Percentiles rank a stretch among this genome's conserved stretches.
These are phyloP conservation scores for Fusarium sulawesiense DNA, from an alignment of 2,329 filamentous ascomycete genomes.

Conservation along the genomic window DNA sequence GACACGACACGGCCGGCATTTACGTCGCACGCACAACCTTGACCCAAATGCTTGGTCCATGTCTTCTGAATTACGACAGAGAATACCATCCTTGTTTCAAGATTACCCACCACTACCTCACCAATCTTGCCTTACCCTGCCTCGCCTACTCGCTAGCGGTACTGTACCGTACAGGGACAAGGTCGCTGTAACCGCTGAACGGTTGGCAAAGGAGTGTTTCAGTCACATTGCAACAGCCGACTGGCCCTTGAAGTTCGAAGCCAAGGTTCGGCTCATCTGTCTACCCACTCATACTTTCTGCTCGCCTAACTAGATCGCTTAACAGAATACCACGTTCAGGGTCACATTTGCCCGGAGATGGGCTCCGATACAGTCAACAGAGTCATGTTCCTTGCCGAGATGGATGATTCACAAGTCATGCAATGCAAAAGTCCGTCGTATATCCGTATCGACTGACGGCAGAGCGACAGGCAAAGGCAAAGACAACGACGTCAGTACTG, in stretches of 20 bases:
- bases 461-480: not conserved
- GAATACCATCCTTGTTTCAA: constrained; percentile 25
- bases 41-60: constrained; percentile 16
- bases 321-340: constrained; percentile 11
- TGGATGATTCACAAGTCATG: constrained; percentile 16
- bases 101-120: not conserved
- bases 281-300: not conserved
- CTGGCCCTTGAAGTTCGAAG: not conserved
- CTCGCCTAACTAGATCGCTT: constrained; percentile 9
- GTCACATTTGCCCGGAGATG: constrained; percentile 19
- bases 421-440: not conserved
- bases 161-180: not conserved
- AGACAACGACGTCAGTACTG: not conserved
- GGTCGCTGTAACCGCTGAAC: constrained; percentile 3
- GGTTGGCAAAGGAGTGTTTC: constrained; percentile 24
- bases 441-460: not conserved
- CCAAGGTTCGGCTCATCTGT: constrained; percentile 6
- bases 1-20: constrained; percentile 6
- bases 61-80: constrained; percentile 16
- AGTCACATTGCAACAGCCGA: constrained; percentile 14
- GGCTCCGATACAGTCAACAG: constrained; percentile 11
- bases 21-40: not conserved
- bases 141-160: constrained; percentile 3
- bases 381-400: constrained; percentile 15
- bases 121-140: not conserved